phyloP scores from a whole-genome alignment of 73 alveolate genomes.

The Paramecium caudatum region DNA sequence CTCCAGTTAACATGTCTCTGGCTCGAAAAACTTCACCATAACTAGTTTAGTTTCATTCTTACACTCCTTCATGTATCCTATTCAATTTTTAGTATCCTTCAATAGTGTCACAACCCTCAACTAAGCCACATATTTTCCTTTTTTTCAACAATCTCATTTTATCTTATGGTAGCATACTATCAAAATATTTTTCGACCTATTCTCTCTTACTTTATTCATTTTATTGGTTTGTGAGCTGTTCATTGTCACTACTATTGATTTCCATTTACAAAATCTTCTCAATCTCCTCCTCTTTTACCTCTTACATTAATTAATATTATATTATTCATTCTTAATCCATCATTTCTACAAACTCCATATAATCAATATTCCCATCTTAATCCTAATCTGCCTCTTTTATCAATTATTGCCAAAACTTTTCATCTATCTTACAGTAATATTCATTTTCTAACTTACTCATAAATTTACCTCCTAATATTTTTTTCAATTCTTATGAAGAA shows the following conservation, averaged over 20 bases:
- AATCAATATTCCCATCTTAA: constrained; percentile 26
- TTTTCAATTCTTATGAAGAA: constrained; percentile 66
- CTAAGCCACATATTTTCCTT: constrained; percentile 74
- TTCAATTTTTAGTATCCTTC: constrained; percentile 77
- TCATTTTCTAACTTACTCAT: background rate
- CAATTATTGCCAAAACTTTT: constrained; percentile 15
- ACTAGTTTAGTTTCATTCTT: background rate
- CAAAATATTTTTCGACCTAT: background rate
- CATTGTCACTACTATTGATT: constrained; percentile 35
- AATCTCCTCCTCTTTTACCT: background rate
- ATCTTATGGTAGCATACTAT: constrained; percentile 40
- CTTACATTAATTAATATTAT: background rate
- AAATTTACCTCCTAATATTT: constrained; percentile 35
- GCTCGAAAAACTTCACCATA: constrained; percentile 97
- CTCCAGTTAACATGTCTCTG: constrained; percentile 84
- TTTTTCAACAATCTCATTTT: constrained; percentile 65
- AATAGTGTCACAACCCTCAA: constrained; percentile 80
- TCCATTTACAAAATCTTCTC: constrained; percentile 3
- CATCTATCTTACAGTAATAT: background rate
- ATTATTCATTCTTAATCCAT: background rate
- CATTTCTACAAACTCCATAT: constrained; percentile 29
- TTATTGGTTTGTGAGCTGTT: background rate
- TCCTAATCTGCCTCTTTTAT: constrained; percentile 9
- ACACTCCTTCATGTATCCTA: constrained; percentile 94
- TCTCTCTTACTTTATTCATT: constrained; percentile 33